phyloP scores from a whole-genome alignment of 2,329 filamentous ascomycete genomes.

The Eutypa lata region DNA sequence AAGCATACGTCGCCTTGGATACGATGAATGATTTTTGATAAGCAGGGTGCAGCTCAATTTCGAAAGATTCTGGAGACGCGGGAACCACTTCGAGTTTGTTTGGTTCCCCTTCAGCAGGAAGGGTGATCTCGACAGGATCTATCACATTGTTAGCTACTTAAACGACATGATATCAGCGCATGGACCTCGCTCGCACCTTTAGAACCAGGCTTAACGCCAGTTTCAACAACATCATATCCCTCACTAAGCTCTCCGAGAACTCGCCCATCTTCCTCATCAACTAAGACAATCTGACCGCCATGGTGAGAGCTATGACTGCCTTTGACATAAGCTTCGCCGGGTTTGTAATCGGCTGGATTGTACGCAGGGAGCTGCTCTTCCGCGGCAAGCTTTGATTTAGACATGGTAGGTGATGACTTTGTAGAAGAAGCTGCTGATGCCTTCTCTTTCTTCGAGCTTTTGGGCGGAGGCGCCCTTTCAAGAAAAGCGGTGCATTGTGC shows the following conservation, averaged over 20 bases:
- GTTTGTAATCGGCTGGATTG: constrained; percentile 76
- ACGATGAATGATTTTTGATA: constrained; percentile 87
- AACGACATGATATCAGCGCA: neutral
- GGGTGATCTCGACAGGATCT: constrained; percentile 78
- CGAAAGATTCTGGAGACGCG: constrained; percentile 67
- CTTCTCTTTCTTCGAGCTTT: constrained; percentile 28
- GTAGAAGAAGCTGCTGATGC: constrained; percentile 17
- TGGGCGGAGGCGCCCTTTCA: constrained; percentile 71
- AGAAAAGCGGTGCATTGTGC: constrained; percentile 97
- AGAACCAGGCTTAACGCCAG: constrained; percentile 77
- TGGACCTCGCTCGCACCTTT: constrained; percentile 69
- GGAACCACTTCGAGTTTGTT: constrained; percentile 64
- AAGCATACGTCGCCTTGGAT: constrained; percentile 81
- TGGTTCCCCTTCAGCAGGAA: constrained; percentile 64
- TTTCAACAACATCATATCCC: constrained; percentile 76
- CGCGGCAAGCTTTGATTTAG: constrained; percentile 39
- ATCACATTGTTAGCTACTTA: constrained; percentile 7
- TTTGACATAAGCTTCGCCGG: constrained; percentile 73
- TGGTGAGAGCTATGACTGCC: constrained; percentile 57
- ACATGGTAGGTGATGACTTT: constrained; percentile 24
- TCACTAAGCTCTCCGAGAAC: constrained; percentile 89
- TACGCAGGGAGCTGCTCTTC: constrained; percentile 59
- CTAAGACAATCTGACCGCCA: constrained; percentile 78
- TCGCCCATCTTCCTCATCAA: constrained; percentile 95
- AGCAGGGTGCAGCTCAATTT: constrained; percentile 80